Evolutionary conservation across 2,329 filamentous ascomycete species (phyloP).

Genomic region (Rhynchosporium secalis): DNA sequence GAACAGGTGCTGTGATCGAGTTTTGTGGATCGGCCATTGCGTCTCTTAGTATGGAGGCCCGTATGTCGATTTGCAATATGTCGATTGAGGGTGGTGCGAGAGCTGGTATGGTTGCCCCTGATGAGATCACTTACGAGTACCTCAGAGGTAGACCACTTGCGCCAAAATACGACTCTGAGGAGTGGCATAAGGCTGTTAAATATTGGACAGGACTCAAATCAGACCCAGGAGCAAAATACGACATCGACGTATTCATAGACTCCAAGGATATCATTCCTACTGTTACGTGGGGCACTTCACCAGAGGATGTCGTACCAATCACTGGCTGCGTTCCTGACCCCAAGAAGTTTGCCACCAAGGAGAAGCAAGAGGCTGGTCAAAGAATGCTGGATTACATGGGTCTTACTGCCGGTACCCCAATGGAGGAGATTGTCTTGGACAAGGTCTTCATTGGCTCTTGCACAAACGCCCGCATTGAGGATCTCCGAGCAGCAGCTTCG

Average conservation of each 20-base stretch:
- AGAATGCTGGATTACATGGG: slow-evolving; percentile 97
- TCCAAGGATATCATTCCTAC: slow-evolving; percentile 92
- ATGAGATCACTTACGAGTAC: slow-evolving; percentile 92
- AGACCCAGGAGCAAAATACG: slow-evolving; percentile 85
- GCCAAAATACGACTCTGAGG: slow-evolving; percentile 76
- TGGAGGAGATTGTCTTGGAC: slow-evolving; percentile 90
- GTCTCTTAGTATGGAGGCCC: slow-evolving; percentile 87
- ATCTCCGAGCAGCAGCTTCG: slow-evolving; percentile 82
- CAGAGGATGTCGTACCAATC: slow-evolving; percentile 94
- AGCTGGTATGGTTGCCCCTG: slow-evolving; percentile 95
- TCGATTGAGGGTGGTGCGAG: slow-evolving; percentile 94
- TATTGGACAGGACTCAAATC: slow-evolving; percentile 89
- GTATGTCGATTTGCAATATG: slow-evolving; percentile 99
- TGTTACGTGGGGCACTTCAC: slow-evolving; percentile 94
- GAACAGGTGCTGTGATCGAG: slow-evolving; percentile 92
- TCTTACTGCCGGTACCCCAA: slow-evolving; percentile 77
- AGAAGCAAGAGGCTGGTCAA: slow-evolving; percentile 76
- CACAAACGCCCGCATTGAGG: slow-evolving; percentile 96
- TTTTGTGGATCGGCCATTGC: slow-evolving; percentile 95
- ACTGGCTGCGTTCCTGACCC: slow-evolving; percentile 88
- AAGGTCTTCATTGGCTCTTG: slow-evolving; percentile 98
- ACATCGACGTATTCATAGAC: slow-evolving; percentile 85
- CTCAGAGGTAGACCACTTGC: slow-evolving; percentile 88
- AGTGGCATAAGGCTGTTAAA: slow-evolving; percentile 84
- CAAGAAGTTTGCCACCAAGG: slow-evolving; percentile 77